Percentiles rank a stretch among this genome's conserved stretches.
phyloP scores from a whole-genome alignment of 2,329 filamentous ascomycete genomes.

The Ophiostoma piceae region DNA sequence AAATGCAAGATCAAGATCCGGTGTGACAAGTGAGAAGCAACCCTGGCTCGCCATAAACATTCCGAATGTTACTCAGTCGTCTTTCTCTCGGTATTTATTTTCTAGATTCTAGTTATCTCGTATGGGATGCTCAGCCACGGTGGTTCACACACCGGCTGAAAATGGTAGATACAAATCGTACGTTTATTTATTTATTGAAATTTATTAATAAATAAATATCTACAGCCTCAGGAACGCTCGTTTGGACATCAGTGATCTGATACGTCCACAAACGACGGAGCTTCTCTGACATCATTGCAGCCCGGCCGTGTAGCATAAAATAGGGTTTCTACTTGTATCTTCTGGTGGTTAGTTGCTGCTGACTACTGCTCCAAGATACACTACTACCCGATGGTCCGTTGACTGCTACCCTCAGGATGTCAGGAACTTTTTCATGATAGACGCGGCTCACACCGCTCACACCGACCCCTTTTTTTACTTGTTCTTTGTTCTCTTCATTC shows the following conservation, averaged over 20 bases:
- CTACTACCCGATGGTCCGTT: neutral
- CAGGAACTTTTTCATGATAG: conserved; percentile 7
- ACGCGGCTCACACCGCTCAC: neutral
- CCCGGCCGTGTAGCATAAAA: neutral
- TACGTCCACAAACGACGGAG: neutral
- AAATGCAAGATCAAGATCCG: neutral
- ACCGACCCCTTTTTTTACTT: neutral
- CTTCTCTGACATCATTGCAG: neutral
- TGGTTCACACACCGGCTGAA: conserved; percentile 8
- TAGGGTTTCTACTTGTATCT: no score
- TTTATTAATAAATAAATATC: neutral
- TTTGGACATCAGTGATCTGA: neutral
- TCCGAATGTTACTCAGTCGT: neutral
- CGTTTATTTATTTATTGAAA: neutral
- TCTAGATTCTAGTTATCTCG: no score
- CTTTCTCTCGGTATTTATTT: no score
- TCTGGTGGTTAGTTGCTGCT: no score
- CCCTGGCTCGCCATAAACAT: conserved; percentile 6
- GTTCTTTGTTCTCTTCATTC: neutral
- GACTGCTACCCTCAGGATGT: neutral
- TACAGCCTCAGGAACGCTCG: neutral
- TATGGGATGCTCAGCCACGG: neutral
- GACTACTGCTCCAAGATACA: no score
- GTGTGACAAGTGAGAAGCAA: neutral
- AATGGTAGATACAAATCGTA: neutral